Evolutionary conservation across 306 rosid species (phyloP).

Genomic region (Cucurbita ficifolia): DNA sequence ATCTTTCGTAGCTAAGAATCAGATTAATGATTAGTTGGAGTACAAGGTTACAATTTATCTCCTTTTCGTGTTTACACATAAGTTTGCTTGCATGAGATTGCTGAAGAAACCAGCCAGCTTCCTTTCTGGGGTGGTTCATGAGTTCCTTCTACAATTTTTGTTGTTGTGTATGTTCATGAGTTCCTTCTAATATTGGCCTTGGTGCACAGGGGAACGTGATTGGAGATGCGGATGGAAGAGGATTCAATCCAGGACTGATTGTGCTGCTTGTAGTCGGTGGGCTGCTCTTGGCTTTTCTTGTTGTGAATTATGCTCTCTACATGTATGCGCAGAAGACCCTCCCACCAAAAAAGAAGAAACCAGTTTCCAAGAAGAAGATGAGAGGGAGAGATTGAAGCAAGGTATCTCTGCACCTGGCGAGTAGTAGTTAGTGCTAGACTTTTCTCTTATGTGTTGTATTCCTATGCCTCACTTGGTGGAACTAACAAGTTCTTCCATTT

Average conservation of each 20-base stretch:
- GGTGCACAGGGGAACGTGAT: slow-evolving; percentile 23
- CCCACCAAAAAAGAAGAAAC: slow-evolving; percentile 85
- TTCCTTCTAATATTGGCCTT: not conserved
- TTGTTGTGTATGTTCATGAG: not conserved
- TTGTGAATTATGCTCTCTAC: slow-evolving; percentile 64
- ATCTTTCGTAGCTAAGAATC: not conserved
- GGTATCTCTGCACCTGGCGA: slow-evolving; percentile 97
- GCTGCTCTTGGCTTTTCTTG: slow-evolving; percentile 41
- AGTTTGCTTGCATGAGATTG: not conserved
- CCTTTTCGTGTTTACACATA: not conserved
- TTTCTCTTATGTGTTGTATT: not conserved
- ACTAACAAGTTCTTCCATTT: not conserved
- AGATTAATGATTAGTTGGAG: not conserved
- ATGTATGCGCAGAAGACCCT: slow-evolving; percentile 63
- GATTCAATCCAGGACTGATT: slow-evolving; percentile 72
- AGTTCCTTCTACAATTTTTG: not conserved
- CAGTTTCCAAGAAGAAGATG: slow-evolving; percentile 88
- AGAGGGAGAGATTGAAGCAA: slow-evolving; percentile 85
- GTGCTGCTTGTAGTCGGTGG: slow-evolving; percentile 67
- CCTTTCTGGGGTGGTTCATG: not conserved
- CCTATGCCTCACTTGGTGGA: not conserved
- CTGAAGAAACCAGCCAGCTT: not conserved
- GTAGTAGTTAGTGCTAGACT: slow-evolving; percentile 12
- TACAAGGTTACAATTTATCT: not conserved
- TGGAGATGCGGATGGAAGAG: slow-evolving; percentile 41